Percentiles rank a stretch among this genome's conserved stretches.
These are phyloP conservation scores for Fusarium lateritium DNA, from an alignment of 2,329 filamentous ascomycete genomes.

Conservation along the genomic window DNA sequence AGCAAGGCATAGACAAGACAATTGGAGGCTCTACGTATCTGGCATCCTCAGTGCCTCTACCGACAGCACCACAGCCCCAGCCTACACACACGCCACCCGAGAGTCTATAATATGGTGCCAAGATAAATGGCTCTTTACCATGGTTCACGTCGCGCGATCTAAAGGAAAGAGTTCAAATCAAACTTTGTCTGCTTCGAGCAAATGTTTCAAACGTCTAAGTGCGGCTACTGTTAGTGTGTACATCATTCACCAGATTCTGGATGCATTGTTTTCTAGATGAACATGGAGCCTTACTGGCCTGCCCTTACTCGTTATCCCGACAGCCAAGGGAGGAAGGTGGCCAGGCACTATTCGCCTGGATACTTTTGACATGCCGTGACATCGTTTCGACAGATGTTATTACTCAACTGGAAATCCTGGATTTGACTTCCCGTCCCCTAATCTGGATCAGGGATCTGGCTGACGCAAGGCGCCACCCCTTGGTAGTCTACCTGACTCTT, in stretches of 20 bases:
- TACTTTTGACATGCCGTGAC: constrained; percentile 4
- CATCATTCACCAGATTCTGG: constrained; percentile 11
- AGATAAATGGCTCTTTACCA: constrained; percentile 22
- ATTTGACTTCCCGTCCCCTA: constrained; percentile 41
- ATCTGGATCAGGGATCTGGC: constrained; percentile 48
- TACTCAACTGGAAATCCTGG: constrained; percentile 23
- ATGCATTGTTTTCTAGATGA: not conserved
- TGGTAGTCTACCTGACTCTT: constrained; percentile 44
- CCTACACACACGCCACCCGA: constrained; percentile 22
- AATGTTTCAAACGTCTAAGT: constrained; percentile 36
- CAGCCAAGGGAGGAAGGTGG: constrained; percentile 39
- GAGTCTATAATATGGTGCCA: constrained; percentile 19
- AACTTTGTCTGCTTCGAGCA: constrained; percentile 23
- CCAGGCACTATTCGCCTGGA: constrained; percentile 9
- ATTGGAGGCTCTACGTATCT: constrained; percentile 28
- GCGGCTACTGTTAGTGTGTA: constrained; percentile 26
- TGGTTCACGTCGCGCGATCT: constrained; percentile 18
- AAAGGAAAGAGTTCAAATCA: constrained; percentile 18
- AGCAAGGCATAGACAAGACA: constrained; percentile 20
- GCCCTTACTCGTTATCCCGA: constrained; percentile 23
- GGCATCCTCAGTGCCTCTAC: constrained; percentile 40
- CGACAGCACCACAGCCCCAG: constrained; percentile 24
- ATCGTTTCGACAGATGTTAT: constrained; percentile 15
- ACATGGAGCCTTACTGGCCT: constrained; percentile 16
- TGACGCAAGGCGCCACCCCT: constrained; percentile 45